phyloP scores from a whole-genome alignment of 192 early-diverging fungal species.

The Entomortierella lignicola region DNA sequence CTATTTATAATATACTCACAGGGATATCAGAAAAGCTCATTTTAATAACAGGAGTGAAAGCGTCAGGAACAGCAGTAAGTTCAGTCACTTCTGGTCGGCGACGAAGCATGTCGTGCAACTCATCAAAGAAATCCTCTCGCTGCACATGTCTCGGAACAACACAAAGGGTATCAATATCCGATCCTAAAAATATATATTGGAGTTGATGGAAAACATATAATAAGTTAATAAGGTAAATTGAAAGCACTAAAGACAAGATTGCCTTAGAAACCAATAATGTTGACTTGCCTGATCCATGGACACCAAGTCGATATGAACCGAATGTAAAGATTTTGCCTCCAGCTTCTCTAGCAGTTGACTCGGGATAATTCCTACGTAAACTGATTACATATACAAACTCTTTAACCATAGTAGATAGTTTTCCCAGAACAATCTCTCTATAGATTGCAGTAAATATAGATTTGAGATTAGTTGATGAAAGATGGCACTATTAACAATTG shows the following conservation, averaged over 20 bases:
- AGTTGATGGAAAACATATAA: neutral
- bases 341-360: slow-evolving; percentile 83
- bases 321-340: slow-evolving; percentile 98
- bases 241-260: no score
- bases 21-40: slow-evolving; percentile 93
- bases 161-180: slow-evolving; percentile 99
- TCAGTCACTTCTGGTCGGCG: slow-evolving; percentile 87
- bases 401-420: slow-evolving; percentile 89
- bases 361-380: slow-evolving; percentile 80
- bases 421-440: slow-evolving; percentile 89
- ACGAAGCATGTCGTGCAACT: slow-evolving; percentile 89
- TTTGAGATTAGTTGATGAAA: neutral
- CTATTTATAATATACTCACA: slow-evolving; percentile 62
- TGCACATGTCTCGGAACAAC: slow-evolving; percentile 91
- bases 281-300: slow-evolving; percentile 85
- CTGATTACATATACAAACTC: slow-evolving; percentile 90
- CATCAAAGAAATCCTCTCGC: slow-evolving; percentile 92
- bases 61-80: slow-evolving; percentile 87
- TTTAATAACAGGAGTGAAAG: slow-evolving; percentile 96
- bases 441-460: slow-evolving; percentile 1
- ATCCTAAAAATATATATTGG: slow-evolving; percentile 58
- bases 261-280: neutral
- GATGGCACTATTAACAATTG: no score
- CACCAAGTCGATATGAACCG: slow-evolving; percentile 95
- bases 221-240: neutral